A percentile compares a stretch with the other conserved stretches of the same genome.
Conservation (phyloP, 176 grass and related monocot genomes). For the Oryza nivara region DNA sequence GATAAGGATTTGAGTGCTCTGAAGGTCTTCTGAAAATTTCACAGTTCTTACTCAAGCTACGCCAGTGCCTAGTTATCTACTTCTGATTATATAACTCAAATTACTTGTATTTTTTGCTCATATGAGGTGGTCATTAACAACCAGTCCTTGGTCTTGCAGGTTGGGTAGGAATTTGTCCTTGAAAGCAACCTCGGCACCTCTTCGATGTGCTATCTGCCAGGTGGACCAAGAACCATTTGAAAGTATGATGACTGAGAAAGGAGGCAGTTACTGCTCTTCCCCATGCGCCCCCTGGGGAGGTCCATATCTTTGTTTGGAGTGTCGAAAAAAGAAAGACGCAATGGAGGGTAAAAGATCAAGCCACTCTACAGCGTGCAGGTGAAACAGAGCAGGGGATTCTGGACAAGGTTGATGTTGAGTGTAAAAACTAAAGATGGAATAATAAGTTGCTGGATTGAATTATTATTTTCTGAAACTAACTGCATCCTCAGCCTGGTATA, state of each 20-base stretch:
- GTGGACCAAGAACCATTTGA: constrained; percentile 64
- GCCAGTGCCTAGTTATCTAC: background rate
- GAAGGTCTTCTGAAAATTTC: background rate
- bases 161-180: constrained; percentile 71
- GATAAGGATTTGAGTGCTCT: background rate
- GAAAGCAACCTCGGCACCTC: constrained; percentile 53
- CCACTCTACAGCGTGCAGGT: constrained; percentile 55
- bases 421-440: constrained; percentile 30
- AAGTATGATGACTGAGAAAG: constrained; percentile 59
- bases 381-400: constrained; percentile 36
- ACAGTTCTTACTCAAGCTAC: background rate
- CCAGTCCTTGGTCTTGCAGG: constrained; percentile 41
- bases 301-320: constrained; percentile 83
- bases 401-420: background rate
- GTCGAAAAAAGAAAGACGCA: constrained; percentile 95
- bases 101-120: background rate
- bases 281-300: constrained; percentile 57
- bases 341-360: constrained; percentile 94
- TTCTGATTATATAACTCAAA: background rate
- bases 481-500: constrained; percentile 24
- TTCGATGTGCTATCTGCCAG: constrained; percentile 91
- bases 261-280: constrained; percentile 47
- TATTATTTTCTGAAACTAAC: constrained; percentile 56
- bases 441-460: constrained; percentile 34
- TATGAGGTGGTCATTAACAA: background rate